These are phyloP conservation scores for apple (Malus domestica) DNA, from an alignment of 306 rosid species.

Conservation along the genomic window DNA sequence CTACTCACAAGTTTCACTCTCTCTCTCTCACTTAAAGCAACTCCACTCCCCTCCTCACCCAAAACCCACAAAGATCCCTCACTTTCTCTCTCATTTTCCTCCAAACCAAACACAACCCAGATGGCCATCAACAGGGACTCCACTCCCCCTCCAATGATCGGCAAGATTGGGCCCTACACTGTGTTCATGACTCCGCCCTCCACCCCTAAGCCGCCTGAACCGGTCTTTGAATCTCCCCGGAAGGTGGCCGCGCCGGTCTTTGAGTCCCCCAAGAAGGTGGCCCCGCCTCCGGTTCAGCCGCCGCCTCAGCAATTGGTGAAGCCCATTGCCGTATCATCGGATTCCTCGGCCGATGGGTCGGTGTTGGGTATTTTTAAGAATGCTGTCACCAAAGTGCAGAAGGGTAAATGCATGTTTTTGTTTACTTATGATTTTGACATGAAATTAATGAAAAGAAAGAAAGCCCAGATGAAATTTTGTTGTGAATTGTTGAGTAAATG, in stretches of 20 bases:
- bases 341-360: conserved; percentile 35
- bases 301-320: conserved; percentile 80
- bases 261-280: conserved; percentile 67
- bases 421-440: background rate
- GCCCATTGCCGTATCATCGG: conserved; percentile 19
- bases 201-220: conserved; percentile 52
- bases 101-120: conserved; percentile 9
- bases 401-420: conserved; percentile 36
- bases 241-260: background rate
- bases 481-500: background rate
- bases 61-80: background rate
- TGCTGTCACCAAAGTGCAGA: conserved; percentile 70
- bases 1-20: background rate
- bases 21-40: background rate
- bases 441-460: background rate
- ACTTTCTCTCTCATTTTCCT: background rate
- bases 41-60: background rate
- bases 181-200: conserved; percentile 97
- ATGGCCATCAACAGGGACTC: conserved; percentile 70
- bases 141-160: conserved; percentile 81
- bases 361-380: conserved; percentile 56
- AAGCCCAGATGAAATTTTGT: background rate
- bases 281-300: conserved; percentile 29
- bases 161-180: conserved; percentile 97
- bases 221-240: background rate